Conservation (phyloP, 495 filamentous ascomycete genomes). For the Trichoderma virens region DNA sequence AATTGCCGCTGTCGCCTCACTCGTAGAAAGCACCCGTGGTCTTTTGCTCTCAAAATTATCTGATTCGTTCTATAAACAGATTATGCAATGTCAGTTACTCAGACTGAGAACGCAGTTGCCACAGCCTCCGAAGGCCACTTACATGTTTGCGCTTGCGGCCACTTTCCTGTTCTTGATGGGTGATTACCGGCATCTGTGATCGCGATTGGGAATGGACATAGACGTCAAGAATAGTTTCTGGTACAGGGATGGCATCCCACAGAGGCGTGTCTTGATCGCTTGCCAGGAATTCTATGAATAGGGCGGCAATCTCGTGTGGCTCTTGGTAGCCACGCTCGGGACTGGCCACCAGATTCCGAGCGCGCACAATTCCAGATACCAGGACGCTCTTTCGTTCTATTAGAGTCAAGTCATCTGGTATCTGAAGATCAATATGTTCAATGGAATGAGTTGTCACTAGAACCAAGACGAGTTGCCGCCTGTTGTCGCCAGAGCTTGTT, state of each 20-base stretch:
- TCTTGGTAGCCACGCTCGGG: slow-evolving; percentile 19
- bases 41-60: neutral
- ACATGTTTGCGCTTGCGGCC: slow-evolving; percentile 11
- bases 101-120: neutral
- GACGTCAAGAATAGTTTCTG: slow-evolving; percentile 29
- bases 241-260: slow-evolving; percentile 28
- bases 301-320: slow-evolving; percentile 26
- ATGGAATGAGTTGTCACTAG: slow-evolving; percentile 32
- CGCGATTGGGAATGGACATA: slow-evolving; percentile 17
- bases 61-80: neutral
- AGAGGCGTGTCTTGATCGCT: slow-evolving; percentile 23
- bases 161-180: neutral
- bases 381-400: slow-evolving; percentile 25
- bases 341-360: slow-evolving; percentile 25
- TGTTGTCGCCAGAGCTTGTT: neutral
- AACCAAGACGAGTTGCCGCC: slow-evolving; percentile 18
- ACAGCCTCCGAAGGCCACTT: neutral
- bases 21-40: neutral
- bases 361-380: slow-evolving; percentile 23
- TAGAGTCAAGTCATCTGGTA: slow-evolving; percentile 22
- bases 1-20: neutral
- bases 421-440: slow-evolving; percentile 37
- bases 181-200: neutral
- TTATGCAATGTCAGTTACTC: neutral
- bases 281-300: slow-evolving; percentile 29